A percentile compares a stretch with the other conserved stretches of the same genome.
Conservation (phyloP, 495 filamentous ascomycete species). For the Hypomontagnella submonticulosa region DNA sequence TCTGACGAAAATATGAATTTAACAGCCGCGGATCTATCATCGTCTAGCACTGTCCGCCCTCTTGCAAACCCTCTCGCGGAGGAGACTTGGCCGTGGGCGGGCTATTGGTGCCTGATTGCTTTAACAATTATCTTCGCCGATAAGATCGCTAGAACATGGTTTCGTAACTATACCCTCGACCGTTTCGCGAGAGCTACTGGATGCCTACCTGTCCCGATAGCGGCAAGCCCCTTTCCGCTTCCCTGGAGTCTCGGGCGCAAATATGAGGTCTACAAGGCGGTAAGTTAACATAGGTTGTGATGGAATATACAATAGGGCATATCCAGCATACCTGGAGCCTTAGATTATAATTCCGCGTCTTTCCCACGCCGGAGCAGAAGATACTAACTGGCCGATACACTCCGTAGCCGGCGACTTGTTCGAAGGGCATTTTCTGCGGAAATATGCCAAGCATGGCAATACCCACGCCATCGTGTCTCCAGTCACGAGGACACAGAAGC, state of each 20-base stretch:
- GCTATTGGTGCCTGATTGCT: slow-evolving; percentile 7
- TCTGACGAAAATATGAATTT: slow-evolving; percentile 7
- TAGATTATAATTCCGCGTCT: too few species aligned
- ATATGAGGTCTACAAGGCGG: slow-evolving; percentile 20
- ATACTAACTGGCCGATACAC: neutral
- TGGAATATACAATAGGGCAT: neutral
- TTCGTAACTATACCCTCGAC: slow-evolving; percentile 12
- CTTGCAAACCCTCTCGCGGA: neutral
- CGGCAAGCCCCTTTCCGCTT: slow-evolving; percentile 17
- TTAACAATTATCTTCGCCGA: slow-evolving; percentile 6
- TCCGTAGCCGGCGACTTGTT: slow-evolving; percentile 18
- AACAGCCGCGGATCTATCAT: neutral
- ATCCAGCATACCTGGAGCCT: too few species aligned
- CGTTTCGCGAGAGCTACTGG: slow-evolving; percentile 20
- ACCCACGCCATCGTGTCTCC: slow-evolving; percentile 25
- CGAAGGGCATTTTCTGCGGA: slow-evolving; percentile 18
- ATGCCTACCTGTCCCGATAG: slow-evolving; percentile 6
- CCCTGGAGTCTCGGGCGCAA: slow-evolving; percentile 19
- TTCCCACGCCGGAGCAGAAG: too few species aligned
- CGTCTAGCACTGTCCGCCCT: neutral
- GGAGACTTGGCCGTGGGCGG: slow-evolving; percentile 6
- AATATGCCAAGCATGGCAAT: slow-evolving; percentile 21
- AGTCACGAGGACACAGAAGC: slow-evolving; percentile 14
- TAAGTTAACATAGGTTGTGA: too few species aligned
- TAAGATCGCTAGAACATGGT: slow-evolving; percentile 5